Conservation (phyloP, 257 asterid genomes). For the Solanum acaule region DNA sequence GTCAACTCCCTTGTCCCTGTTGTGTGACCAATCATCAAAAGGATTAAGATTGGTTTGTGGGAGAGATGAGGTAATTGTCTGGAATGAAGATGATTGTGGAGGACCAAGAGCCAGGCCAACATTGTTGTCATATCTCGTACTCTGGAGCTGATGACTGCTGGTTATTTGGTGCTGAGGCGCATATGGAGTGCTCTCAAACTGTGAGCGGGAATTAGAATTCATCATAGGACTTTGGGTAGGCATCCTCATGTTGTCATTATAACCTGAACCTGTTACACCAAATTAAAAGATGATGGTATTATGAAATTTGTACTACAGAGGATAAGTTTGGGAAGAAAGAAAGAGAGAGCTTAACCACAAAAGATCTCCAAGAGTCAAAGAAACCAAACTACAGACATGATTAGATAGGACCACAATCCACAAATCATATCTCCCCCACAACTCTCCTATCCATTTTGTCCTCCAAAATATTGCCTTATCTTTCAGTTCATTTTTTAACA, state of each 20-base stretch:
- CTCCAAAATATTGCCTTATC: too few species aligned
- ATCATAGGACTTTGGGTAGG: slow-evolving; percentile 32
- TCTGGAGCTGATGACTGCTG: slow-evolving; percentile 38
- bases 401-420: too few species aligned
- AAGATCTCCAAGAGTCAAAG: not conserved
- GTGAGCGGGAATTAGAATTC: slow-evolving; percentile 30
- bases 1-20: slow-evolving; percentile 51
- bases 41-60: slow-evolving; percentile 46
- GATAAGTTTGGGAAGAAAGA: not conserved
- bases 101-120: slow-evolving; percentile 69
- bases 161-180: slow-evolving; percentile 25
- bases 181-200: slow-evolving; percentile 31
- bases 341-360: not conserved
- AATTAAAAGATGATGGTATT: not conserved
- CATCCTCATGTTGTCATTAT: slow-evolving; percentile 41
- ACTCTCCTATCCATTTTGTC: too few species aligned
- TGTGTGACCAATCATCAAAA: slow-evolving; percentile 67
- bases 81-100: slow-evolving; percentile 55
- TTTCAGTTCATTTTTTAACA: too few species aligned
- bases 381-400: not conserved
- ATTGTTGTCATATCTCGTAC: slow-evolving; percentile 19
- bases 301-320: not conserved
- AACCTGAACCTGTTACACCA: slow-evolving; percentile 36
- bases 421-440: too few species aligned
- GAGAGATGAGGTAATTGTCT: slow-evolving; percentile 21